Evolutionary conservation across 148 eudicot species (phyloP), one percentile per base, ranked within the genome.

Genomic region (Fagopyrum tataricum): DNA sequence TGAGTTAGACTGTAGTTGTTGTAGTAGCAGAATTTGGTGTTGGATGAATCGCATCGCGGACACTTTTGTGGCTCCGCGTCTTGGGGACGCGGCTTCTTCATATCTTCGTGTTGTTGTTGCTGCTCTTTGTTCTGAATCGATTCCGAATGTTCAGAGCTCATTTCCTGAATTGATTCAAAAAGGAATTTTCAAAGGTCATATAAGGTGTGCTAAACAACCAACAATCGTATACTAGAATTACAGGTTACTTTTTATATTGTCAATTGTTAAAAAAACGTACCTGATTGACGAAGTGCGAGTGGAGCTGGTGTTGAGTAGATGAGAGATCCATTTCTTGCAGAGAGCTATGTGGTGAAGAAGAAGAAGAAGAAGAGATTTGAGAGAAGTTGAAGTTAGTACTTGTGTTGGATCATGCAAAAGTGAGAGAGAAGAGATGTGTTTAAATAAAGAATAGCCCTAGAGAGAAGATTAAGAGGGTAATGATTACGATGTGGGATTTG

Each of bases 21-120:
- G 44, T 64, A 64, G 69, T 64, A 64, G 44, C 69, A 64, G 69
- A 64, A 64, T 7, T 64, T 64, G 43, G 69, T 64, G 69, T 64
- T 64, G 43, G 20, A 14, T 8, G 69, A 64, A 0, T 64, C 43
- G 69, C 69, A 64, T 14, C 69, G 1, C 3, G 69, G 69, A 43
- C 69, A 64, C 17, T 37, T 17, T 13, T 64, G 69, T 4, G 69
- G 69, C 44, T 15, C 69, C 4, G 6, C 41, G 7, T 64, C 69
- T 20, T 42, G 69, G 18, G 69, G 69, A 10, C 69, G n/a, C 41
- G 9, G 69, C 69, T 64, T 64, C 69, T 64, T 64, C 69, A 31
- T 42, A n/a, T 64, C 69, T 13, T 24, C 7, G 4, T 12, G 15
- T 40, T 26, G 37, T 1, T 24, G n/a, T 4, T 12, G 15, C 39